Evolutionary conservation across 1,284 basidiomycete genomes (phyloP).

Genomic region (Pisolithus thermaeus): DNA sequence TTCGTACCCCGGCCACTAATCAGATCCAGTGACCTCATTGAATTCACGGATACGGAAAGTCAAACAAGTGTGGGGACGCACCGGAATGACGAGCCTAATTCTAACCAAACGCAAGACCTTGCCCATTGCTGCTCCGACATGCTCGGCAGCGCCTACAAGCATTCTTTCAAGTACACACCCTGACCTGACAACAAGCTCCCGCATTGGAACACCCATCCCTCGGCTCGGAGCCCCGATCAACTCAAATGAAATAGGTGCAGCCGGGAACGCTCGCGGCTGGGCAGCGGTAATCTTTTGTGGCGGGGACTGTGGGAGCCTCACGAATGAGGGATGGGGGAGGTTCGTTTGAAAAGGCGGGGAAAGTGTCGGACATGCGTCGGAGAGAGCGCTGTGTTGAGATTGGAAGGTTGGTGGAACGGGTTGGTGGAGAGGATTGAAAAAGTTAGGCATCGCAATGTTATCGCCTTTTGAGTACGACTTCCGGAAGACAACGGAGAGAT

Average conservation of each 20-base stretch:
- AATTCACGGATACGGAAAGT: background rate
- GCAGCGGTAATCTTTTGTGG: slow-evolving; percentile 5
- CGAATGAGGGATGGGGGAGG: slow-evolving; percentile 22
- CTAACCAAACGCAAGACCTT: slow-evolving; percentile 25
- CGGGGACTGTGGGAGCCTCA: slow-evolving; percentile 31
- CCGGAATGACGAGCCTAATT: slow-evolving; percentile 32
- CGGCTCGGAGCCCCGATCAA: slow-evolving; percentile 30
- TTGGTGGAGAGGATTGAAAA: slow-evolving; percentile 38
- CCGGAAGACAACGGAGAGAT: too few species aligned
- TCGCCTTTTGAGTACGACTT: too few species aligned
- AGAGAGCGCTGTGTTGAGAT: slow-evolving; percentile 33
- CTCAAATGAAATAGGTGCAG: slow-evolving; percentile 34
- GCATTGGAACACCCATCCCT: slow-evolving; percentile 39
- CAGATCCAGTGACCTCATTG: slow-evolving; percentile 2
- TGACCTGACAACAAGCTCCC: slow-evolving; percentile 33
- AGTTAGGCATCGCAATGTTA: slow-evolving; percentile 18
- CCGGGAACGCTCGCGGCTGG: slow-evolving; percentile 11
- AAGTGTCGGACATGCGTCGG: slow-evolving; percentile 26
- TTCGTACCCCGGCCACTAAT: slow-evolving; percentile 44
- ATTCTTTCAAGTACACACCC: slow-evolving; percentile 28
- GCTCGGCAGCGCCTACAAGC: slow-evolving; percentile 34
- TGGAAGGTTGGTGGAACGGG: slow-evolving; percentile 27
- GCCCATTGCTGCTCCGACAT: slow-evolving; percentile 29
- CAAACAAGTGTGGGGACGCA: background rate
- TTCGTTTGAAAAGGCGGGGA: slow-evolving; percentile 23